Evolutionary conservation across 169 alveolate species (phyloP).

Genomic region (Eimeria brunetti): DNA sequence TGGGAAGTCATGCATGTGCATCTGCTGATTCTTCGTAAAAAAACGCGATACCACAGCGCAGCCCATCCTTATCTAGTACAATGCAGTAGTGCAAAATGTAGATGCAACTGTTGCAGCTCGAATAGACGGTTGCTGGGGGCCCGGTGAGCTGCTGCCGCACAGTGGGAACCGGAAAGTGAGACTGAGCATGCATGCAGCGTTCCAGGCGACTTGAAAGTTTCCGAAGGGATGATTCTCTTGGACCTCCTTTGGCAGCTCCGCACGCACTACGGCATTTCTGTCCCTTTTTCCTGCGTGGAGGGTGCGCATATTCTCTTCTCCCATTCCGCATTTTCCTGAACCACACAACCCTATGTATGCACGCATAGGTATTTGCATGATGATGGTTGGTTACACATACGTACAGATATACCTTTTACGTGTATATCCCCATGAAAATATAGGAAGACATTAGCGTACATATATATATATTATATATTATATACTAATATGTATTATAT

Average conservation of each 20-base stretch:
- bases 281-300: conserved; percentile 41
- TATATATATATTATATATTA: neutral
- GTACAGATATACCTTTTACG: neutral
- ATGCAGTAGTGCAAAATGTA: neutral
- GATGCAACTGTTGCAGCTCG: neutral
- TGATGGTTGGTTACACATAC: neutral
- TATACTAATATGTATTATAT: no score
- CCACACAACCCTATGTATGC: neutral
- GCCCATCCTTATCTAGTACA: neutral
- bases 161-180: neutral
- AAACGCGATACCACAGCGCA: neutral
- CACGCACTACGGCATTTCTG: conserved; percentile 31
- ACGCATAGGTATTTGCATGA: neutral
- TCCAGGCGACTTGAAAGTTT: conserved; percentile 22
- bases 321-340: neutral
- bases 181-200: conserved; percentile 10
- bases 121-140: neutral
- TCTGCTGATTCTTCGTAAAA: neutral
- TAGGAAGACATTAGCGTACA: neutral
- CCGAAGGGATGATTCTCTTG: conserved; percentile 17
- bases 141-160: neutral
- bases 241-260: conserved; percentile 56
- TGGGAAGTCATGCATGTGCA: neutral
- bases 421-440: neutral
- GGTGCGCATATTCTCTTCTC: neutral